Conservation (phyloP, 148 eudicot genomes). For the Heliamphora exappendiculata region DNA sequence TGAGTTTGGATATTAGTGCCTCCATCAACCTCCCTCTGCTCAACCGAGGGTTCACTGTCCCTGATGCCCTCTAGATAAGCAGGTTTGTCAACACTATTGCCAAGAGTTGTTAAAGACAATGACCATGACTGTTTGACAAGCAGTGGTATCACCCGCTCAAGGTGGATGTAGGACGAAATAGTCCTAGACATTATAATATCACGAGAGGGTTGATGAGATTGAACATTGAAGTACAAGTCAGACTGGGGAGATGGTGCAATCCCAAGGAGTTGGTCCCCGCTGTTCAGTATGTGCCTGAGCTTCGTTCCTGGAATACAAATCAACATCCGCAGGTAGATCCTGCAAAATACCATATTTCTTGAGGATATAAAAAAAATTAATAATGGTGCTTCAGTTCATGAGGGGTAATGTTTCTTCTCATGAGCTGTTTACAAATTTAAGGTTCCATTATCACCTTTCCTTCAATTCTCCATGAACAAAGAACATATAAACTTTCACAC, state of each 20-base stretch:
- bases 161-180: constrained; percentile 64
- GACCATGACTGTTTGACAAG: constrained; percentile 96
- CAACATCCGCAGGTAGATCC: constrained; percentile 89
- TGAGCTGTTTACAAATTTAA: neutral
- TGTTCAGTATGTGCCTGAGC: constrained; percentile 57
- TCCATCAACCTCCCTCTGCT: constrained; percentile 29
- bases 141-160: constrained; percentile 55
- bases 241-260: constrained; percentile 64
- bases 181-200: constrained; percentile 45
- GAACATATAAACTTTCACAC: neutral
- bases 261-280: constrained; percentile 57
- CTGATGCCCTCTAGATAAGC: constrained; percentile 38
- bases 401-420: neutral
- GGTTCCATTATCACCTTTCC: neutral
- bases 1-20: constrained; percentile 19
- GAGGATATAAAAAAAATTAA: neutral
- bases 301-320: constrained; percentile 90
- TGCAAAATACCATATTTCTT: constrained; percentile 25
- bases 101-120: constrained; percentile 54
- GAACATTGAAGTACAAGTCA: constrained; percentile 51
- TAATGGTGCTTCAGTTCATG: neutral
- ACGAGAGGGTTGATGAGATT: constrained; percentile 43
- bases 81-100: constrained; percentile 25
- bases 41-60: constrained; percentile 37
- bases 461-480: neutral